These are phyloP conservation scores for Arthrobotrys pseudoclavata DNA, from an alignment of 2,329 filamentous ascomycete species.

Conservation along the genomic window DNA sequence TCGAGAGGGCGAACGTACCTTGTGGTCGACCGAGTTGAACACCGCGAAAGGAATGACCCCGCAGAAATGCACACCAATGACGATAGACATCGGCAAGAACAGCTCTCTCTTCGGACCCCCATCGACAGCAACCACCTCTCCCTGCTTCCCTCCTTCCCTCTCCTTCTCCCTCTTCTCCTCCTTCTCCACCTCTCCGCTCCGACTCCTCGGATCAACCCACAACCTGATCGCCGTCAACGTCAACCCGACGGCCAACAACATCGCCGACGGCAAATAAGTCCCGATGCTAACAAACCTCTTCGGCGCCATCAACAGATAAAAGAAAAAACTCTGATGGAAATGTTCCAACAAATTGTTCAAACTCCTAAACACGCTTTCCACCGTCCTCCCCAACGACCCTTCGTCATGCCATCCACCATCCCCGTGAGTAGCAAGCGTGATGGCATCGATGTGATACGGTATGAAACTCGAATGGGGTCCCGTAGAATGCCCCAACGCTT, in stretches of 20 bases:
- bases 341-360: constrained; percentile 97
- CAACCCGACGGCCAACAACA: constrained; percentile 94
- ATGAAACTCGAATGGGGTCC: constrained; percentile 97
- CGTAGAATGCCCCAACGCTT: constrained; percentile 87
- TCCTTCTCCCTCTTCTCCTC: constrained; percentile 60
- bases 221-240: constrained; percentile 93
- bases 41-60: constrained; percentile 84
- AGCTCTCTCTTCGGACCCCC: constrained; percentile 74
- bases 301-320: constrained; percentile 92
- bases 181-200: constrained; percentile 61
- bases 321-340: constrained; percentile 98
- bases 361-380: constrained; percentile 92
- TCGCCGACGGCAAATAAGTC: constrained; percentile 96
- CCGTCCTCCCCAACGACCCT: constrained; percentile 89
- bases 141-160: constrained; percentile 52
- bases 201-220: constrained; percentile 87
- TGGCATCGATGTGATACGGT: constrained; percentile 95
- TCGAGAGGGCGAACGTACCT: constrained; percentile 70
- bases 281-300: constrained; percentile 98
- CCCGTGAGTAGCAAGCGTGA: constrained; percentile 90
- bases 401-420: constrained; percentile 97
- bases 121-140: constrained; percentile 62
- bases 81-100: constrained; percentile 79
- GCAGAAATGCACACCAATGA: constrained; percentile 79
- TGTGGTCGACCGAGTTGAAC: constrained; percentile 81